Percentiles rank a stretch among this genome's conserved stretches.
Conservation (phyloP, 257 asterid species). For the Osmanthus fragrans region DNA sequence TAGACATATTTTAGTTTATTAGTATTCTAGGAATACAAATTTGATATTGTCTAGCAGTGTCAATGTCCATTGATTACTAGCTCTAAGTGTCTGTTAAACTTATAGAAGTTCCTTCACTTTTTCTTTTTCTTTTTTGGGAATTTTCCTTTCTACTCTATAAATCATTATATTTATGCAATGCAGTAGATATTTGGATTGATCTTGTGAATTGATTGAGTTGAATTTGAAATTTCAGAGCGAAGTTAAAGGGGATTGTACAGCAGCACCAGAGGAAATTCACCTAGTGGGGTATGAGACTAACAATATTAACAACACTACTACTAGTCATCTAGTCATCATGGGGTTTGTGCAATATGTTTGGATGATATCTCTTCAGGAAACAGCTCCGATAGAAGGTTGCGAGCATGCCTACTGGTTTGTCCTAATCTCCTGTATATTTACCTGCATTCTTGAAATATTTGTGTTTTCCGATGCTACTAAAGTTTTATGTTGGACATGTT, state of each 20-base stretch:
- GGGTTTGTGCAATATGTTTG: constrained; percentile 78
- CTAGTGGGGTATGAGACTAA: constrained; percentile 27
- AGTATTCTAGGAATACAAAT: no score
- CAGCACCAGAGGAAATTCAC: constrained; percentile 34
- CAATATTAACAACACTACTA: constrained; percentile 19
- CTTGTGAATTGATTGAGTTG: constrained; percentile 22
- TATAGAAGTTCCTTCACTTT: not conserved
- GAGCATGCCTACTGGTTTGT: constrained; percentile 99
- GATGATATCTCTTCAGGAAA: constrained; percentile 70
- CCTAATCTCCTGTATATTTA: constrained; percentile 28
- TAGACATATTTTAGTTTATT: no score
- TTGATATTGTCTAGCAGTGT: not conserved
- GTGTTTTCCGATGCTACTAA: not conserved
- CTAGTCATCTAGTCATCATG: constrained; percentile 63
- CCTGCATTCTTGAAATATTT: not conserved
- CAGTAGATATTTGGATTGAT: constrained; percentile 8
- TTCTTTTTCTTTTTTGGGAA: not conserved
- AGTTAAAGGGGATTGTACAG: constrained; percentile 30
- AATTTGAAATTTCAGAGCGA: constrained; percentile 36
- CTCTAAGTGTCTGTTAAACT: not conserved
- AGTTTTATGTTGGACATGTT: not conserved
- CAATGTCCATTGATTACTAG: not conserved
- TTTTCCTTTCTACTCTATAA: not conserved
- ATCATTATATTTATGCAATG: not conserved
- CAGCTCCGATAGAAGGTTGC: constrained; percentile 97